These are phyloP conservation scores for Fusarium buxicola DNA, from an alignment of 2,329 filamentous ascomycete species.

Conservation along the genomic window DNA sequence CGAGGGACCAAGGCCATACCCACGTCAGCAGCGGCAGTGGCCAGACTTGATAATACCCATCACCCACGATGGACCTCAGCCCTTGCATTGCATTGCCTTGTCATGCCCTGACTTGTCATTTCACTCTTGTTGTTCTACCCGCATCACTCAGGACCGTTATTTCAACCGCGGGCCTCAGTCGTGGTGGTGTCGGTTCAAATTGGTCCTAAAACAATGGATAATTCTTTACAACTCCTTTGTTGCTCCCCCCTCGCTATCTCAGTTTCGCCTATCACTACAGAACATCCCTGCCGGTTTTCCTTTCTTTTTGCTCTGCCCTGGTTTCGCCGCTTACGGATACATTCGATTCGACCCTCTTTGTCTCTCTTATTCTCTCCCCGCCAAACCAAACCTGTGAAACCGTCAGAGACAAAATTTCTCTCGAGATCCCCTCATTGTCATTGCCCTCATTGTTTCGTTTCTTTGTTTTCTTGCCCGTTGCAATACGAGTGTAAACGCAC, in stretches of 20 bases:
- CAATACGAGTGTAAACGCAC: background rate
- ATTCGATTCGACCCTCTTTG: slow-evolving; percentile 23
- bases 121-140: background rate
- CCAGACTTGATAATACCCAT: too few relatives aligned
- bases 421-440: slow-evolving; percentile 9
- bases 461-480: background rate
- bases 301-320: slow-evolving; percentile 31
- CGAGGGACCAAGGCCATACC: slow-evolving; percentile 12
- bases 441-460: slow-evolving; percentile 1
- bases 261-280: slow-evolving; percentile 16
- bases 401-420: slow-evolving; percentile 2
- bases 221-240: slow-evolving; percentile 17
- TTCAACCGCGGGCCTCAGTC: slow-evolving; percentile 25
- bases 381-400: slow-evolving; percentile 29
- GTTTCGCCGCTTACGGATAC: slow-evolving; percentile 14
- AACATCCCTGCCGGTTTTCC: slow-evolving; percentile 32
- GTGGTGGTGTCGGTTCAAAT: slow-evolving; percentile 15
- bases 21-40: slow-evolving; percentile 30
- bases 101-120: background rate
- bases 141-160: slow-evolving; percentile 6
- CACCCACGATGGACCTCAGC: background rate
- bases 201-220: slow-evolving; percentile 19
- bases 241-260: slow-evolving; percentile 15
- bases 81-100: slow-evolving; percentile 9
- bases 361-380: slow-evolving; percentile 25